Base-by-base conservation (phyloP, 2,329 filamentous ascomycete genomes). In the Fusarium falciforme region DNA sequence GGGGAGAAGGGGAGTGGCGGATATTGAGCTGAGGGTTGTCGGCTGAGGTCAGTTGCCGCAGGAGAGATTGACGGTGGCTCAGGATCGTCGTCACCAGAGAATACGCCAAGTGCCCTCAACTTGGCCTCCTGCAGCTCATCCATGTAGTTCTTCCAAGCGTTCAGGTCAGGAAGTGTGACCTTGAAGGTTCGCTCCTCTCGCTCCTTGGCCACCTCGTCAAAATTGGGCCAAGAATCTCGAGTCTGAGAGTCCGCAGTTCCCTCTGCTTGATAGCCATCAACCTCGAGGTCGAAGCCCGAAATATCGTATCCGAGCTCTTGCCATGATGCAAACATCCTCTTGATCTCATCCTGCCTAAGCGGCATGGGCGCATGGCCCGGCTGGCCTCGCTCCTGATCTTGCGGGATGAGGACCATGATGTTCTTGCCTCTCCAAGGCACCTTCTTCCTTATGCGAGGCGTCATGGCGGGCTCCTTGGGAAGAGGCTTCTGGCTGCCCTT, bases 101-200 rank as follows among this genome's bases (percentile, higher is more conserved):
- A 95, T 14, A 98, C 96, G 73, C 96, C 96, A 64, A 99, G 88
- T 60, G 96, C 95, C 70, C 95, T 92, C 61, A 99, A 87, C 84
- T 98, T 99, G 70, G 96, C 94, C 84, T 99, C 96, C 76, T 94
- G 91, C 38, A 98, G 86, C 75, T 93, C 92, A 64, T 93, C 89
- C 67, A 95, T 93, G 82, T 98, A 98, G 29, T 91, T 87, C 78
- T 94, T 93, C 89, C 89, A 91, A 1, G 88, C 87, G 80, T 92
- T 91, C 71, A 93, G 84, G 78, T 94, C 92, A 2, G 94, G 93
- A 68, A 96, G 87, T 27, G 88, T 87, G 38, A 96, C 92, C 63
- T 86, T 87, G 79, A 87, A 92, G n/a, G 81, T 82, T 6, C 84
- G 83, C 54, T 87, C 80, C 17, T 85, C 82, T 55, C 89, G 87